Conservation (phyloP, 1,284 basidiomycete genomes). For the Naganishia cerealis region DNA sequence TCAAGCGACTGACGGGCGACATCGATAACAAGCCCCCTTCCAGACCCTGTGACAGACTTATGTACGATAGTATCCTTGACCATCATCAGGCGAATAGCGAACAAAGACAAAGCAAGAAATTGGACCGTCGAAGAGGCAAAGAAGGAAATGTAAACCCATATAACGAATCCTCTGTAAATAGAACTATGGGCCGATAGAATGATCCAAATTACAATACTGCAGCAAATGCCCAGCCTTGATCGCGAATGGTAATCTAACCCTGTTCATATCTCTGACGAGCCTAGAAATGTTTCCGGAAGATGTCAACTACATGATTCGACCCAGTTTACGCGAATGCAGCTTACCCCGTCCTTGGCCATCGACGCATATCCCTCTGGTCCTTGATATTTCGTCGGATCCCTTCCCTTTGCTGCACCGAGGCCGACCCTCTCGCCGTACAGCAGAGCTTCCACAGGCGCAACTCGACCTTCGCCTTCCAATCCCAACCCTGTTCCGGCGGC, state of each 20-base stretch:
- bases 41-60: no score
- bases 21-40: no score
- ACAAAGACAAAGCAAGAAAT: no score
- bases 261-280: constrained; percentile 26
- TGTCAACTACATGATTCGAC: background rate
- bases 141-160: no score
- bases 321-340: background rate
- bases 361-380: constrained; percentile 51
- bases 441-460: constrained; percentile 80
- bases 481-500: constrained; percentile 83
- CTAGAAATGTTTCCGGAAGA: background rate
- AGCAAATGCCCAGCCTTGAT: no score
- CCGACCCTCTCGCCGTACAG: constrained; percentile 83
- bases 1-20: no score
- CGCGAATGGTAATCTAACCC: background rate
- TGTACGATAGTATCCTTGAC: no score
- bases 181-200: no score
- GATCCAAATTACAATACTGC: no score
- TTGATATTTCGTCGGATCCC: constrained; percentile 72
- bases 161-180: no score
- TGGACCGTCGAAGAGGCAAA: no score
- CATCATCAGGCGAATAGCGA: no score
- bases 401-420: constrained; percentile 81
- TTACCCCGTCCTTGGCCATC: constrained; percentile 43
- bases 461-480: constrained; percentile 71